Base-by-base conservation (phyloP, 805 yeast species). In the Wickerhamomyces alni region DNA sequence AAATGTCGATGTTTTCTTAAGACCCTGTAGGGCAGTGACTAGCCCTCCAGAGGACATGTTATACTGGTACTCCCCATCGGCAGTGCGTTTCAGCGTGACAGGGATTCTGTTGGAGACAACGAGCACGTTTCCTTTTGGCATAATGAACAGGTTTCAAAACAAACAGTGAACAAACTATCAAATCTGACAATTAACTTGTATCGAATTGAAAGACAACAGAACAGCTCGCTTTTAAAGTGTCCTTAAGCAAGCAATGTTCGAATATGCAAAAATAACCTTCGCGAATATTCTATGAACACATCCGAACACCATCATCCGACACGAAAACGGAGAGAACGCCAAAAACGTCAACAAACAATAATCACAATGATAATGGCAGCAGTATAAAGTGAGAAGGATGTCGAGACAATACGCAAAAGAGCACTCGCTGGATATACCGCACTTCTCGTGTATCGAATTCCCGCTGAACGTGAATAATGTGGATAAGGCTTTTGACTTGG, bases 21-120 rank as follows among this genome's bases (percentile, higher is more conserved):
- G 66, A 1, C 98, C 98, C 55, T 89, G 95, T 31, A 93, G 67
- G 0, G 97, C 99, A 1, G 97, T 87, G 18, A 94, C 99, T 36
- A 93, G 74, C 2, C 99, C 99, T 21, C 99, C 99, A 2, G 96
- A 85, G 24, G 97, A 88, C 97, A 93, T 87, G 36, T 80, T 65
- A 61, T 91, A 93, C 43, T 78, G 79, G 59, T 87, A 93, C 11
- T 72, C 61, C 3, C 91, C 88, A 33, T 70, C 67, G 1, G 65
- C 58, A 13, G 72, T 71, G 39, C 87, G 72, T 47, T 74, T 78
- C 52, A 91, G 86, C 1, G 99, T 93, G 36, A 93, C 96, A 0
- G 99, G 99, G 39, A 93, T 75, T 53, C 99, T 72, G 63, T 93
- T 93, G 9, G 97, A 88, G 2, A 93, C 95, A 5, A 94, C 97